Evolutionary conservation across 2,329 filamentous ascomycete species (phyloP), one percentile per base, ranked within the genome.

Genomic region (Rutstroemia sp.): DNA sequence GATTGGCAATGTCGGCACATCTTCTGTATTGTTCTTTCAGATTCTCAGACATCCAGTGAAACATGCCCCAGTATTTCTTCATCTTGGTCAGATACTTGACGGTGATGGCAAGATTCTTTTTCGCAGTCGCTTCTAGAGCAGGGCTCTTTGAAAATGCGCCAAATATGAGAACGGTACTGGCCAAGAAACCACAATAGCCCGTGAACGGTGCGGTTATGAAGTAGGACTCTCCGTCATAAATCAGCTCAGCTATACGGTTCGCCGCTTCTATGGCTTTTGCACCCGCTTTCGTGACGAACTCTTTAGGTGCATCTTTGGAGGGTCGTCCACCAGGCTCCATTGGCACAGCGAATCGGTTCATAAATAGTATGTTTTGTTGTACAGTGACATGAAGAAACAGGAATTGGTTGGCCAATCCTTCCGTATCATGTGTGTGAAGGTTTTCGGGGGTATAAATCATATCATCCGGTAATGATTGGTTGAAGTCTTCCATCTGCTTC

Each of bases 51-150:
- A 97, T 92, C 74, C 91, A 96, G 69, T 96, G 89, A 68, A 97
- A 96, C 87, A 96, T 95, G 58, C 92, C 94, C 94, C 94, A 99
- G 67, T 94, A 92, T 58, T 89, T 89, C 76, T 96, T 96, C 89
- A 97, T 95, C 72, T 89, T 94, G 54, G 87, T 87, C 46, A 99
- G 74, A 65, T 94, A 97, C 67, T 87, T 89, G 65, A 97, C 87
- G 62, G 96, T 97, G 61, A 86, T 88, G 1, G 88, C 84, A 16
- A 96, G 76, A 66, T 96, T 92, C 61, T 85, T 83, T 73, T 95
- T 96, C 8, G 89, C 90, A 8, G 82, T 81, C 12, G 81, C 79
- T 69, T 95, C 89, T 50, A 95, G 79, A 10, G 82, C 75, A 14
- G 84, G 75, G 62, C 95, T 92, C 60, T 89, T 89, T 4, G 90